Base-by-base conservation (phyloP, 805 yeast genomes). In the Schwanniomyces pseudopolymorphus region DNA sequence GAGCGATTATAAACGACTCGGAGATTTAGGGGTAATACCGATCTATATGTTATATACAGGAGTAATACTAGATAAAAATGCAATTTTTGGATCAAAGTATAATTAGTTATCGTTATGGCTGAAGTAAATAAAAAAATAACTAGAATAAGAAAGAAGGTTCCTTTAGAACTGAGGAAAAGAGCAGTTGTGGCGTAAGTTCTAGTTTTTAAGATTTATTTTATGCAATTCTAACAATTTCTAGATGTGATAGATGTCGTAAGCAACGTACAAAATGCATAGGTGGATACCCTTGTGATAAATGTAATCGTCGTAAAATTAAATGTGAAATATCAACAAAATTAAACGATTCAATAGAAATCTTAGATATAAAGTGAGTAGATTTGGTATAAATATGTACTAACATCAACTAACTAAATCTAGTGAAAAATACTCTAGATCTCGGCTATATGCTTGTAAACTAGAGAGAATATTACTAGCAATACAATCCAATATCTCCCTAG, bases 401-500 rank as follows among this genome's bases (percentile, higher is more conserved):
- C 2, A 16, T 21, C 3, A 14, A 39, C 42, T 25, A 26, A 25
- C 33, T 9, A 27, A 16, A 20, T 16, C 17, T 27, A 22, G 38
- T 25, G 43, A 19, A 40, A 14, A 40, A 8, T 24, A 25, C 13
- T 14, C 19, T 4, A 41, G 24, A 9, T 14, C 14, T 20, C 16
- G 39, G 28, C 19, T 14, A 16, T 42, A 54, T 35, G 48, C 38
- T 42, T 47, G 49, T 19, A 51, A 54, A 33, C 40, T 52, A 19
- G 56, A 54, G 33, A 39, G 56, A 31, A 48, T 54, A 6, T 37
- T 54, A 2, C 55, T 50, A 14, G 42, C 24, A 21, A 43, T 43
- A 14, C 47, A 43, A 36, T 47, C 55, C 3, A 43, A 47, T 9
- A 36, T 49, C 1, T 24, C 49, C 2, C 27, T 53, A n/a, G 42